Evolutionary conservation across 768 basidiomycete genomes (phyloP).

Genomic region (Dentipellis sp.): DNA sequence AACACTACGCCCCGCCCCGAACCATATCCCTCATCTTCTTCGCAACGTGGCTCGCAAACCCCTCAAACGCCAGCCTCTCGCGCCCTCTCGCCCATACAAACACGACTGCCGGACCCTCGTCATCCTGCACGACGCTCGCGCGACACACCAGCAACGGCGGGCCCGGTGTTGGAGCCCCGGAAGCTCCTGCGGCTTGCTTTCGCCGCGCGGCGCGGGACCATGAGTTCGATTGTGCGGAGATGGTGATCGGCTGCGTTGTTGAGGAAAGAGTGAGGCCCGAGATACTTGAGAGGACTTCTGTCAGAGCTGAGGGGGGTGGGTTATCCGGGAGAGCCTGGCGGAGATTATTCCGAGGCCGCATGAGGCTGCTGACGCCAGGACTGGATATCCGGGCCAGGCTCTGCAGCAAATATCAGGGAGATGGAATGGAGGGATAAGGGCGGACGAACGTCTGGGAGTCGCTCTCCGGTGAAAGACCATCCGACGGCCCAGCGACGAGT

Average conservation of each 20-base stretch:
- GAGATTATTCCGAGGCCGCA: constrained; percentile 53
- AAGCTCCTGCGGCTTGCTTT: constrained; percentile 17
- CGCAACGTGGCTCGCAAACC: constrained; percentile 57
- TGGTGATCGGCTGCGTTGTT: constrained; percentile 1
- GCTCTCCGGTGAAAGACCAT: constrained; percentile 65
- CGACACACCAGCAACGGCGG: constrained; percentile 13
- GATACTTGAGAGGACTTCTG: constrained; percentile 25
- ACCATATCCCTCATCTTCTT: constrained; percentile 31
- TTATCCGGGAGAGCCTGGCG: constrained; percentile 26
- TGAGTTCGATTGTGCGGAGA: constrained; percentile 28
- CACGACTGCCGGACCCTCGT: constrained; percentile 22
- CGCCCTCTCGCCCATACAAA: constrained; percentile 57
- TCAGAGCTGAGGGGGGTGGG: constrained; percentile 17
- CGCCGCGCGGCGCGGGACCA: constrained; percentile 66
- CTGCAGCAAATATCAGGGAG: constrained; percentile 30
- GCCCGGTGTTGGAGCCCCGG: background rate
- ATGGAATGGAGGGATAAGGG: background rate
- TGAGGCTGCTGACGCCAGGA: constrained; percentile 35
- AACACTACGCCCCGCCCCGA: background rate
- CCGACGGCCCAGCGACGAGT: constrained; percentile 90
- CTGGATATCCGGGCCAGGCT: constrained; percentile 27
- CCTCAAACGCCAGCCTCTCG: constrained; percentile 52
- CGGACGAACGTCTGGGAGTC: constrained; percentile 69
- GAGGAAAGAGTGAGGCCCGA: constrained; percentile 17
- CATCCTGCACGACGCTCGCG: constrained; percentile 15